Conservation (phyloP, 495 filamentous ascomycete species). For the Pyrenula aspistea region DNA sequence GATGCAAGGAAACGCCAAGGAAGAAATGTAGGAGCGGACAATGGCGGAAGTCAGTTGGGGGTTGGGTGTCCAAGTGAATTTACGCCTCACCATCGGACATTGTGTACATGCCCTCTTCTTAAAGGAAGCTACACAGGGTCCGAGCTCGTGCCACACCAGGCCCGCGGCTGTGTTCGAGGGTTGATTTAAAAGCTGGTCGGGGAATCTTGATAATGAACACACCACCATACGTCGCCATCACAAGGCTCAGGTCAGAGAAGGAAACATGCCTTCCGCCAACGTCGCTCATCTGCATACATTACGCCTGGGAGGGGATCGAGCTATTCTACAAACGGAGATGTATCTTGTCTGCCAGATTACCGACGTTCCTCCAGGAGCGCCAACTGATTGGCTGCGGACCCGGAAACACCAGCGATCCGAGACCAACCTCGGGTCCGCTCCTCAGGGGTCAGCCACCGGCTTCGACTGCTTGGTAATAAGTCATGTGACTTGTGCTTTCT, state of each 20-base stretch:
- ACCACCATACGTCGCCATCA: too few relatives aligned
- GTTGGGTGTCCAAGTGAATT: not conserved
- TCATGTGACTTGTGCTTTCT: too few relatives aligned
- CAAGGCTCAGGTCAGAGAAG: too few relatives aligned
- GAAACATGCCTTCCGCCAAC: too few relatives aligned
- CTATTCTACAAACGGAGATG: not conserved
- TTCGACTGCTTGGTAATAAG: too few relatives aligned
- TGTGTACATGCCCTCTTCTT: not conserved
- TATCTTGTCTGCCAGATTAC: not conserved
- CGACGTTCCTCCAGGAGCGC: too few relatives aligned
- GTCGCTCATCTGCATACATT: too few relatives aligned
- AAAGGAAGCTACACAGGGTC: not conserved
- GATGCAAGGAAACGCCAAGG: not conserved
- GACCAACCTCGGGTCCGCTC: too few relatives aligned
- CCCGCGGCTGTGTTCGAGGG: not conserved
- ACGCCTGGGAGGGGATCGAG: not conserved
- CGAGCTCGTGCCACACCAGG: not conserved
- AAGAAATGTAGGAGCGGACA: too few relatives aligned
- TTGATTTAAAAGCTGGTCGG: not conserved
- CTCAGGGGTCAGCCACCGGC: too few relatives aligned
- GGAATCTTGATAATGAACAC: too few relatives aligned
- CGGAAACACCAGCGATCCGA: not conserved
- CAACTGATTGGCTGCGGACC: not conserved
- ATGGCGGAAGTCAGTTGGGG: not conserved
- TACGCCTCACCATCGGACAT: not conserved